Base-by-base conservation (phyloP, 78 protist genomes). In the Bodo saltans region DNA sequence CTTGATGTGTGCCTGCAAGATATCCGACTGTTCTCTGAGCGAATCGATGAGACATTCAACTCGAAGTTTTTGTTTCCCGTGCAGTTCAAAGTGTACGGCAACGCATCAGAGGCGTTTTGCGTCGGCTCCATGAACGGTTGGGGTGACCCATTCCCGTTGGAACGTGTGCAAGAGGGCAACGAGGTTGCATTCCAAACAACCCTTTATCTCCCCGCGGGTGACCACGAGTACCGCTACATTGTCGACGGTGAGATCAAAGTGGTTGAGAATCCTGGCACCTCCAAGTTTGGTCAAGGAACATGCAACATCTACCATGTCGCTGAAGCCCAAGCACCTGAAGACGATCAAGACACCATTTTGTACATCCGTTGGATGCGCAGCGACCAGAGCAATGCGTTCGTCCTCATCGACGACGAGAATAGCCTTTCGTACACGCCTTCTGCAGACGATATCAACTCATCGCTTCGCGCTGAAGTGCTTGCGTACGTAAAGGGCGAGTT, bases 161-260 rank as follows among this genome's bases (percentile, higher is more conserved):
- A 76, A 29, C 12, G 81, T 25, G 1, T 4, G 32, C 69, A 76
- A 39, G 33, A 4, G 69, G 81, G 42, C 28, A 12, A 12, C 67
- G n/a, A 47, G 72, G 81, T 76, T 3, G 38, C 81, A 23, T 76
- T 76, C 81, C 81, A 76, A 29, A 76, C 81, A 27, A 76, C 12
- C 81, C 4, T 76, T 26, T 76, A 76, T 67, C 69, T 76, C 67
- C 35, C 42, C 53, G 42, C 81, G 23, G 81, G 81, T 29, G 81
- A 76, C 21, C 42, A 76, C 81, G 81, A 76, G 35, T 76, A 76
- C 69, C 35, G 81, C 34, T 76, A 76, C 81, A 76, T 76, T 38
- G 81, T 76, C 30, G 81, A 76, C 41, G 68, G 52, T 29, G 67
- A 30, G 35, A 67, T 42, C 41, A 76, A 76, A 67, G 34, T 76